Base-by-base conservation (phyloP, 352 stramenopile species). In the Pythium apleroticum region DNA sequence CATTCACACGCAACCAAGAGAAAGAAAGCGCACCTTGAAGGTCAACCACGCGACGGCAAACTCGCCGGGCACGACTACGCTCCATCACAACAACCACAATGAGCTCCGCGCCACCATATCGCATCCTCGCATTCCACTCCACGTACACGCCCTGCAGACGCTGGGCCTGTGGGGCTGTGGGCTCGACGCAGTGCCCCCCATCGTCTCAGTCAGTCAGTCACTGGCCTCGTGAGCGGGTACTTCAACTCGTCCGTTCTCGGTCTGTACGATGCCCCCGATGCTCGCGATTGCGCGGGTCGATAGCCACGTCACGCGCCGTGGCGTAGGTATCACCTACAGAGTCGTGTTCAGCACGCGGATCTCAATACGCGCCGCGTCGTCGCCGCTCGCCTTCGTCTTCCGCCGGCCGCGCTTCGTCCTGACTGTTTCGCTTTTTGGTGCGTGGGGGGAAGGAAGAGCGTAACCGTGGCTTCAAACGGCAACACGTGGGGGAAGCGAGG, bases 31-130 rank as follows among this genome's bases (percentile, higher is more conserved):
- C 41, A 93, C 86, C 80, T 93, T 93, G 69, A 95, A 95, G 41
- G 86, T 92, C 45, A 95, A 74, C 86, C 86, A 95, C 55, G 82
- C 86, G 66, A 95, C 84, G 35, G 78, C 91, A 70, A 95, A 93
- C 60, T 93, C 86, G 11, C 80, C 78, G 2, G 74, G 70, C 20
- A 89, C 75, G 64, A 95, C 84, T 95, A 67, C 35, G 30, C 31
- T 52, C 17, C 35, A 52, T 19, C 35, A 48, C 35, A 69, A 3
- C 55, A 17, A 58, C 30, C 62, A 30, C 19, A 12, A 70, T 35
- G 11, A 54, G 33, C 9, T 39, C 6, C 10, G 14, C 27, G 8
- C 35, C 8, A 10, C 25, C 31, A 41, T 57, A 11, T n/a, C n/a
- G n/a, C 19, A 43, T 27, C 27, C n/a, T 20, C 27, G n/a, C 15